Conservation (phyloP, 345 rosid genomes). For the Eucalyptus regnans region DNA sequence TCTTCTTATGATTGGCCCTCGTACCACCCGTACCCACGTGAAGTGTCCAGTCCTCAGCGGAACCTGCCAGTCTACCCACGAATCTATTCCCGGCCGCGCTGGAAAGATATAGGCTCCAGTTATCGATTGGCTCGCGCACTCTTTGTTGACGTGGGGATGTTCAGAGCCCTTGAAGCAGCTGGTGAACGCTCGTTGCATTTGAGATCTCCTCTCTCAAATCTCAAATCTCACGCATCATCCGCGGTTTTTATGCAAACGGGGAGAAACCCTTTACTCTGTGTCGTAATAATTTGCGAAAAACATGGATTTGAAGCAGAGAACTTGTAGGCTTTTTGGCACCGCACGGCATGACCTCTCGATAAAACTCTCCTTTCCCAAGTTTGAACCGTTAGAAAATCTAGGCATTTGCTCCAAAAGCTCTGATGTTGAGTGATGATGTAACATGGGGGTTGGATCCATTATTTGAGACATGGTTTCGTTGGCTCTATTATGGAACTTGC, state of each 20-base stretch:
- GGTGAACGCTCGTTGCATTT: background rate
- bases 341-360: background rate
- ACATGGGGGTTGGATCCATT: background rate
- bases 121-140: background rate
- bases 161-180: background rate
- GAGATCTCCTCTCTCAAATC: background rate
- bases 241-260: background rate
- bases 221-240: background rate
- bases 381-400: background rate
- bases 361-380: background rate
- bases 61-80: background rate
- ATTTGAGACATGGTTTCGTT: background rate
- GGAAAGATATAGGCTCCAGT: background rate
- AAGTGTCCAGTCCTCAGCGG: background rate
- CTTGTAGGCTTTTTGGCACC: background rate
- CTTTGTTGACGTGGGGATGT: background rate
- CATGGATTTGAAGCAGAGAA: background rate
- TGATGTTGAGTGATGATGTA: background rate
- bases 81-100: background rate
- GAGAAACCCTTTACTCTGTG: background rate
- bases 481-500: background rate
- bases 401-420: background rate
- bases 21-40: background rate
- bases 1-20: background rate
- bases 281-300: background rate